These are phyloP conservation scores for Astragalus membranaceus DNA, from an alignment of 306 rosid species.

Conservation along the genomic window DNA sequence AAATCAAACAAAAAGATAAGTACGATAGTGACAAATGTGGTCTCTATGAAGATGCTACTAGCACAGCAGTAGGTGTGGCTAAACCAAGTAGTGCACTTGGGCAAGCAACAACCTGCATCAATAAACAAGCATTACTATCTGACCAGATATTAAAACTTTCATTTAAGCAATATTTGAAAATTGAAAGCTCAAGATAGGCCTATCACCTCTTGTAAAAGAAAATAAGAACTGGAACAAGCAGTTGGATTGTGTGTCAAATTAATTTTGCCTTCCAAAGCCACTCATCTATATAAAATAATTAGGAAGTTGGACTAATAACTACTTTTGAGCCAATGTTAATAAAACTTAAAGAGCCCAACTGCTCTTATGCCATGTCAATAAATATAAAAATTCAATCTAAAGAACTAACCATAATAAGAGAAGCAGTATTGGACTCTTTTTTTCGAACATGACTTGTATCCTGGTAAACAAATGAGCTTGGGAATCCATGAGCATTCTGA, in stretches of 20 bases:
- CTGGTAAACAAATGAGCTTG: too few species aligned
- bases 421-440: too few species aligned
- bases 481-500: too few species aligned
- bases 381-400: background rate
- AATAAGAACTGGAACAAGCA: background rate
- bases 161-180: conserved; percentile 20
- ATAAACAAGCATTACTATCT: conserved; percentile 16
- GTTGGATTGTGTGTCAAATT: background rate
- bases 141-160: background rate
- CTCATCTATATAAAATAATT: background rate
- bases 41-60: conserved; percentile 47
- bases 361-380: background rate
- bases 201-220: background rate
- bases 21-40: background rate
- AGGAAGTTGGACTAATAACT: conserved; percentile 5
- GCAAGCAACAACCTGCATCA: conserved; percentile 87
- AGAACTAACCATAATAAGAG: conserved; percentile 8
- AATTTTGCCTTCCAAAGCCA: background rate
- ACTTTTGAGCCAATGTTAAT: background rate
- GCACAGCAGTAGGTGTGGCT: conserved; percentile 98
- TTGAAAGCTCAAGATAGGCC: conserved; percentile 1
- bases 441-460: too few species aligned
- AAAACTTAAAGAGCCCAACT: background rate
- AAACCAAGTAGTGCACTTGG: conserved; percentile 98
- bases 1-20: conserved; percentile 8